Conservation (phyloP, 2,329 filamentous ascomycete species). For the Xylariaceae sp. region DNA sequence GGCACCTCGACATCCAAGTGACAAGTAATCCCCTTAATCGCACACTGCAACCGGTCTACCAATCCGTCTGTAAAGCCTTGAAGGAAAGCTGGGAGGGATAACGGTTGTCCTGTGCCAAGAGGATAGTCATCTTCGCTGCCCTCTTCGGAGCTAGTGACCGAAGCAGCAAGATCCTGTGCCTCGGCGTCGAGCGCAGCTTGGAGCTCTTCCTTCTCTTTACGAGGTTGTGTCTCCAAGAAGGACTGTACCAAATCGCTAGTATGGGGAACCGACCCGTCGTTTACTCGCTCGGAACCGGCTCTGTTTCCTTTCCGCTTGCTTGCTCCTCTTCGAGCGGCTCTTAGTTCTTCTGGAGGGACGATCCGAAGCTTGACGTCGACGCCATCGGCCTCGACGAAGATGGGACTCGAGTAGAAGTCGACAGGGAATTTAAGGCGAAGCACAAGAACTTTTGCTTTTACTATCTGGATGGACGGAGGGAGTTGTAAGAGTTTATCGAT, state of each 20-base stretch:
- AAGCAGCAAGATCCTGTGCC: slow-evolving; percentile 60
- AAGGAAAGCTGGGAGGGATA: slow-evolving; percentile 69
- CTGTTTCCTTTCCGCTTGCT: slow-evolving; percentile 27
- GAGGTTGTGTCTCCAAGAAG: slow-evolving; percentile 70
- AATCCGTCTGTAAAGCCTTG: slow-evolving; percentile 72
- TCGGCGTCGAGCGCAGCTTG: slow-evolving; percentile 67
- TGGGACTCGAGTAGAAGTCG: slow-evolving; percentile 82
- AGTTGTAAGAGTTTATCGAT: slow-evolving; percentile 72
- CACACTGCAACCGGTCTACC: slow-evolving; percentile 66
- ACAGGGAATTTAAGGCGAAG: slow-evolving; percentile 82
- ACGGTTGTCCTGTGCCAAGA: slow-evolving; percentile 66
- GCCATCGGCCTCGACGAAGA: slow-evolving; percentile 77
- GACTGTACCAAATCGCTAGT: slow-evolving; percentile 73
- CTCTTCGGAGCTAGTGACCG: slow-evolving; percentile 59
- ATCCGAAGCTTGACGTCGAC: slow-evolving; percentile 69
- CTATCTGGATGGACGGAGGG: slow-evolving; percentile 67
- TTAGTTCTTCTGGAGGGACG: slow-evolving; percentile 37
- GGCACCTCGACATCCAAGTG: slow-evolving; percentile 62
- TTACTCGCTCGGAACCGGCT: slow-evolving; percentile 18
- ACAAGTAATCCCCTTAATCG: slow-evolving; percentile 63
- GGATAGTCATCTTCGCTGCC: slow-evolving; percentile 58
- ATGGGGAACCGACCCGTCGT: slow-evolving; percentile 56
- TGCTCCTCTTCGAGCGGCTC: slow-evolving; percentile 26
- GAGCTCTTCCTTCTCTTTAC: slow-evolving; percentile 62
- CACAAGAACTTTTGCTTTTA: slow-evolving; percentile 70